Percentiles rank a stretch among this genome's conserved stretches.
These are phyloP conservation scores for Moniliophthora roreri DNA, from an alignment of 1,284 basidiomycete genomes.

Conservation along the genomic window DNA sequence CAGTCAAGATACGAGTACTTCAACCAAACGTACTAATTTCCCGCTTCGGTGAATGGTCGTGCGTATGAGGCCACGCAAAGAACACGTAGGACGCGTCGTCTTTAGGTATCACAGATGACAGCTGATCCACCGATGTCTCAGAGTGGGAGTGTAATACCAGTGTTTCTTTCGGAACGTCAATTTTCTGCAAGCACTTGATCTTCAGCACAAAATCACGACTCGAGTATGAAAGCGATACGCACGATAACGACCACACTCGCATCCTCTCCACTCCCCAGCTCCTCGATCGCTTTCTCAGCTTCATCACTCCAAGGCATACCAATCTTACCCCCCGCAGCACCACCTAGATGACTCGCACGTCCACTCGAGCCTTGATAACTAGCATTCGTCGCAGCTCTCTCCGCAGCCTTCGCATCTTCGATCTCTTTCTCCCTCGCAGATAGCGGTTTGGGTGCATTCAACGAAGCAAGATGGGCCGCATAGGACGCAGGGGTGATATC, in stretches of 20 bases:
- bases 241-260: constrained; percentile 67
- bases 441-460: constrained; percentile 76
- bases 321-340: constrained; percentile 34
- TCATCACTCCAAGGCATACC: constrained; percentile 67
- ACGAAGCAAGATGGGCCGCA: constrained; percentile 70
- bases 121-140: constrained; percentile 38
- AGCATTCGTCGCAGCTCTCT: constrained; percentile 40
- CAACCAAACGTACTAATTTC: constrained; percentile 64
- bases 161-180: constrained; percentile 61
- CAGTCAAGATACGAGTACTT: background rate
- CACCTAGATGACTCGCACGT: constrained; percentile 57
- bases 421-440: constrained; percentile 81
- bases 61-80: constrained; percentile 66
- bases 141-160: constrained; percentile 43
- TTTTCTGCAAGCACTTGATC: too few relatives aligned
- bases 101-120: constrained; percentile 50
- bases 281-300: constrained; percentile 61
- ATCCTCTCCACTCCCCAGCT: constrained; percentile 48
- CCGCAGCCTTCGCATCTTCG: constrained; percentile 72
- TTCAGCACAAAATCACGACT: too few relatives aligned
- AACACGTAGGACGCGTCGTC: constrained; percentile 69
- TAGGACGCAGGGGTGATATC: constrained; percentile 71
- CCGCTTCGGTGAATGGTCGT: constrained; percentile 39
- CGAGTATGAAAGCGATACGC: constrained; percentile 24
- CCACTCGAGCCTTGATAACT: constrained; percentile 58